Evolutionary conservation across 768 basidiomycete genomes (phyloP), one percentile per base, ranked within the genome.

Genomic region (Udeniomyces megalosporus): DNA sequence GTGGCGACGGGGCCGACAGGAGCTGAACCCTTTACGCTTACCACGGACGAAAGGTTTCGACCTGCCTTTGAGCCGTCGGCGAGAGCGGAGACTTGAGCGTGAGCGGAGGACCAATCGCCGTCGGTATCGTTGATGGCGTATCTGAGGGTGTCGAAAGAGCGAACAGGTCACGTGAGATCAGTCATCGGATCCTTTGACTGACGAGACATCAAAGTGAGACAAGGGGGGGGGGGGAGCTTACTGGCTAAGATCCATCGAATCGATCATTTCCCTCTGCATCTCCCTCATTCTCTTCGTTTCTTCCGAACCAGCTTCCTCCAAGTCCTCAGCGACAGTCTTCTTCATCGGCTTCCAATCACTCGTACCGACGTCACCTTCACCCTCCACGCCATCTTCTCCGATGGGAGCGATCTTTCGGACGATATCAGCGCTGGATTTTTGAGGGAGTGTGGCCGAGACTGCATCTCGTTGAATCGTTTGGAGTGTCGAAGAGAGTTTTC

Each of bases 221-320:
- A n/a, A n/a, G n/a, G n/a, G n/a, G n/a, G n/a, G n/a, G n/a, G n/a
- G n/a, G n/a, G n/a, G n/a, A n/a, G 78, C 88, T 80, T 71, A 96
- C 90, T 85, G 84, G 75, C 78, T 81, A 64, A 96, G 74, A 75
- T 96, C 90, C 32, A 99, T 78, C 24, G 86, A 80, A 67, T 88
- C 83, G 53, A 97, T 83, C 78, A 96, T 82, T 73, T 86, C 85
- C 26, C 84, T 78, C 74, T 96, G 91, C 72, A 84, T 67, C 22
- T 73, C 72, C 61, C 69, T 68, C 48, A 74, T 67, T 60, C 71
- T 61, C 64, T 71, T 74, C 49, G 84, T 77, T 54, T 80, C 84
- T 66, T 80, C 80, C 65, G 82, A 80, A 0, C 86, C 91, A 0
- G 86, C 90, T 65, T 84, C 83, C 24, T 85, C 77, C 14, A 89